A percentile compares a stretch with the other conserved stretches of the same genome.
Evolutionary conservation across 2,329 filamentous ascomycete species (phyloP).

Genomic region (Phoma sp.): DNA sequence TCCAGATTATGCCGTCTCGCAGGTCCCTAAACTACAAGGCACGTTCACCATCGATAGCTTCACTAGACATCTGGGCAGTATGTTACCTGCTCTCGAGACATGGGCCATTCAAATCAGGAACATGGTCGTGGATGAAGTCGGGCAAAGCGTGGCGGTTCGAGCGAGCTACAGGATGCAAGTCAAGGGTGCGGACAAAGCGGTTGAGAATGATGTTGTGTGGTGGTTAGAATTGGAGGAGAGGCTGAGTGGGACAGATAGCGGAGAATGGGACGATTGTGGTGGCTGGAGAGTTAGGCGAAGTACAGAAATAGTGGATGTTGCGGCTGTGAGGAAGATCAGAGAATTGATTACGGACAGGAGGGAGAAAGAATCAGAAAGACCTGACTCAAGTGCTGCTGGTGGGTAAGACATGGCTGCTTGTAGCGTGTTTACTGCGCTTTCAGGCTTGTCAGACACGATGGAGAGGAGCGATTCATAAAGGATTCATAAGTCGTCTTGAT

Average conservation of each 20-base stretch:
- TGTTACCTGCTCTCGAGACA: slow-evolving; percentile 6
- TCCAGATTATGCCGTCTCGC: not conserved
- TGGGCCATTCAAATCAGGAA: slow-evolving; percentile 31
- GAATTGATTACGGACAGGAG: slow-evolving; percentile 21
- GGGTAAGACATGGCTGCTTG: no score
- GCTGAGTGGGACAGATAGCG: not conserved
- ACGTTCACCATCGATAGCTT: not conserved
- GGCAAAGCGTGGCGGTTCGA: slow-evolving; percentile 25
- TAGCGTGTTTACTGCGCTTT: no score
- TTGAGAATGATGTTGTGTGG: slow-evolving; percentile 45
- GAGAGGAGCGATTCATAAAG: not conserved
- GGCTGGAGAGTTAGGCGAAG: slow-evolving; percentile 27
- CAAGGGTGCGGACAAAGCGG: slow-evolving; percentile 11
- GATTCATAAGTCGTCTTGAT: not conserved
- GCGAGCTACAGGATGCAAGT: slow-evolving; percentile 35
- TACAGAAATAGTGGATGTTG: slow-evolving; percentile 43
- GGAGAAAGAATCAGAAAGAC: no score
- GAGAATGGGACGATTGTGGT: not conserved
- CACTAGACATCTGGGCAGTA: not conserved
- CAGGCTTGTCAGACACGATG: not conserved
- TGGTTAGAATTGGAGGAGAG: slow-evolving; percentile 34
- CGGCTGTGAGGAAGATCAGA: slow-evolving; percentile 25
- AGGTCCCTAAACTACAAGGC: slow-evolving; percentile 1
- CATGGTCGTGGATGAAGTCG: slow-evolving; percentile 35
- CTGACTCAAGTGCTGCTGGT: no score